phyloP scores from a whole-genome alignment of 768 basidiomycete species.

The Tulasnella sp. region DNA sequence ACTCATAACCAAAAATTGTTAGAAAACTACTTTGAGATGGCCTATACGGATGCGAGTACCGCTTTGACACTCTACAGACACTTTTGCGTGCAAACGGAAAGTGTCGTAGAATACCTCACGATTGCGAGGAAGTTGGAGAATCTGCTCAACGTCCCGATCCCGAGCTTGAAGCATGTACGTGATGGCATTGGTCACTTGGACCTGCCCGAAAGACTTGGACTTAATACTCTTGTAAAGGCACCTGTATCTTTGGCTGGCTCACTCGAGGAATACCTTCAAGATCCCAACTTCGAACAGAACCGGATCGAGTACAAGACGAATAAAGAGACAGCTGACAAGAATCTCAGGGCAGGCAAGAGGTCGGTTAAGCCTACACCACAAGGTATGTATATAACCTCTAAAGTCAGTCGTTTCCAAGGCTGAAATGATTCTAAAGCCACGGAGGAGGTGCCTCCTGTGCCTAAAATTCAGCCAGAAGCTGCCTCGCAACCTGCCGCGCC shows the following conservation, averaged over 20 bases:
- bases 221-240: conserved; percentile 41
- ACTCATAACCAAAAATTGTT: background rate
- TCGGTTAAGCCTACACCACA: background rate
- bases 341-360: conserved; percentile 16
- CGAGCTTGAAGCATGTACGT: conserved; percentile 73
- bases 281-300: conserved; percentile 95
- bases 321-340: conserved; percentile 51
- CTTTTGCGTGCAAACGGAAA: conserved; percentile 89
- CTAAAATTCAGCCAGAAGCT: background rate
- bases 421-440: background rate
- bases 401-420: background rate
- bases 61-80: conserved; percentile 82
- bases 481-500: background rate
- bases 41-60: conserved; percentile 76
- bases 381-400: background rate
- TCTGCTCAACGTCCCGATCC: conserved; percentile 85
- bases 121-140: conserved; percentile 91
- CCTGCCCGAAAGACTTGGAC: too few relatives aligned
- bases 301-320: conserved; percentile 82
- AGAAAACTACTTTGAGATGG: conserved; percentile 99
- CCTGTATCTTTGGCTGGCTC: conserved; percentile 90
- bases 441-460: background rate
- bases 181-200: too few relatives aligned
- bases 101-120: conserved; percentile 78
- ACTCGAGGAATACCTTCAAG: conserved; percentile 89